Evolutionary conservation across 2,329 filamentous ascomycete genomes (phyloP), one percentile per base, ranked within the genome.

Genomic region (Microdochium bolleyi): DNA sequence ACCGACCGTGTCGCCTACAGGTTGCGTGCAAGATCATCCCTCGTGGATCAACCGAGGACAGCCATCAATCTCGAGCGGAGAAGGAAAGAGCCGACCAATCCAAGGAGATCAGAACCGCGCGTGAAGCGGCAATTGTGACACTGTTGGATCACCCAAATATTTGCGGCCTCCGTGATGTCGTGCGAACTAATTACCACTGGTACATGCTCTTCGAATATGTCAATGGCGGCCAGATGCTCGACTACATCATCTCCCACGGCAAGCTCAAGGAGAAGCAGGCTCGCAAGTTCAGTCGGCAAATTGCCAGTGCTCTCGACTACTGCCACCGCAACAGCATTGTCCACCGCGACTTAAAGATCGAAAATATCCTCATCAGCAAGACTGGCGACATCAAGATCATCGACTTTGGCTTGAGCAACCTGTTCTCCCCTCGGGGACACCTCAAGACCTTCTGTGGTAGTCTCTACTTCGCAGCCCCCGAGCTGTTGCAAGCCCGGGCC

Each of bases 181-280:
- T 97, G 53, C 87, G 92, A 54, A 97, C 94, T 50, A 92, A 94
- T 64, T 94, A 96, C 68, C 94, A 99, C 71, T 99, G 94, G 94
- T 99, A 99, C 72, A 99, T 99, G 94, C 84, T 99, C 51, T 99
- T 96, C 66, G 94, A 99, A 73, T 96, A 94, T 69, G 94, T 99
- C 70, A 96, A 99, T 66, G 94, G 94, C 49, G 94, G 94, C 19
- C 94, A 99, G 73, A 97, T 99, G 94, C 84, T 99, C 56, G 94
- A 99, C 74, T 99, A 97, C 72, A 99, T 99, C 69, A 99, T 99
- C 66, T 96, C 92, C 3, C 94, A 99, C 65, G 94, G 92, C 54
- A 89, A 95, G 64, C 77, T 99, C 57, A 97, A 97, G 77, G 94
- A 99, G 74, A 97, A 97, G 72, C 92, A 96, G 71, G 94, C 94